Percentiles rank a stretch among this genome's conserved stretches.
These are phyloP conservation scores for Spizellomyces punctatus DNA, from an alignment of 192 early-diverging fungal genomes.

Conservation along the genomic window DNA sequence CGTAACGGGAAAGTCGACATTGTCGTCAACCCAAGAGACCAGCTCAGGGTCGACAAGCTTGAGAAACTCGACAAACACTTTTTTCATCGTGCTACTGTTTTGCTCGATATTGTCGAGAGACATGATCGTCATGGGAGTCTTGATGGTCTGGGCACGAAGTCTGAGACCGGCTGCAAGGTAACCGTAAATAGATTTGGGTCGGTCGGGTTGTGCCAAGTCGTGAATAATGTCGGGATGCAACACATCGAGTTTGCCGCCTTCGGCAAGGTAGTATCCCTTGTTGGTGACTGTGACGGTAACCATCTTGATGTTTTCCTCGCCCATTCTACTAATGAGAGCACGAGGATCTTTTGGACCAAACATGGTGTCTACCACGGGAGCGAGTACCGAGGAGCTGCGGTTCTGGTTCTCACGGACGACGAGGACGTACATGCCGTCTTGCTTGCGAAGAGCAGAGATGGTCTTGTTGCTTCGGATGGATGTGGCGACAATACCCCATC, in stretches of 20 bases:
- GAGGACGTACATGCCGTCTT: constrained; percentile 16
- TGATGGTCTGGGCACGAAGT: neutral
- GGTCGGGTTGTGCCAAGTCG: neutral
- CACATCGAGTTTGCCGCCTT: constrained; percentile 2
- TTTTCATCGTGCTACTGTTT: constrained; percentile 5
- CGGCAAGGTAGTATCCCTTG: constrained; percentile 25
- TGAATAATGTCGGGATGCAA: constrained; percentile 9
- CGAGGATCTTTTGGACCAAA: constrained; percentile 13
- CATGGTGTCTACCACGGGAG: constrained; percentile 14
- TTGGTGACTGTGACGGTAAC: constrained; percentile 20
- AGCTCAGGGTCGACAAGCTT: neutral
- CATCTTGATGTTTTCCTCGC: neutral
- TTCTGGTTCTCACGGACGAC: constrained; percentile 8
- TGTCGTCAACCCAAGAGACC: constrained; percentile 4
- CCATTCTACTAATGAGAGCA: neutral
- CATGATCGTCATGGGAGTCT: constrained; percentile 6
- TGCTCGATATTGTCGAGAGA: constrained; percentile 25
- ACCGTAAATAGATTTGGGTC: constrained; percentile 9
- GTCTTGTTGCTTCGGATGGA: constrained; percentile 8
- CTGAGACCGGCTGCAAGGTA: constrained; percentile 18
- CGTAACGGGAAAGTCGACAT: constrained; percentile 8
- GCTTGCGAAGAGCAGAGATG: constrained; percentile 8
- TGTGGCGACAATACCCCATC: constrained; percentile 11
- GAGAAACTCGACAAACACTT: constrained; percentile 6
- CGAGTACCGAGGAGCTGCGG: neutral